phyloP scores from a whole-genome alignment of 1,139 yeast genomes.

The Geotrichum europaeum region DNA sequence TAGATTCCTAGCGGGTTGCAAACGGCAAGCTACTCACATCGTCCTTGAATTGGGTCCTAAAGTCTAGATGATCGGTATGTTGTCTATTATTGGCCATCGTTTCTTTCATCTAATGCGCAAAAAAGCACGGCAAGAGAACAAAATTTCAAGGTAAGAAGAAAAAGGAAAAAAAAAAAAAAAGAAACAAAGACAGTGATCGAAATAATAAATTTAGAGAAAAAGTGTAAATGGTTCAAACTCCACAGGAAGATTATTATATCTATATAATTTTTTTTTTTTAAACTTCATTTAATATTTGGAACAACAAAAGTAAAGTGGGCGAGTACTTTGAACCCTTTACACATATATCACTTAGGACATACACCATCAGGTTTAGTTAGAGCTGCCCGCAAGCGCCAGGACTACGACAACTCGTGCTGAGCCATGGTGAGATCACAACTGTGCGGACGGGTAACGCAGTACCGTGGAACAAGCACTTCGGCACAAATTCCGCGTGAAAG shows the following conservation, averaged over 20 bases:
- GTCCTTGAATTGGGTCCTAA: not conserved
- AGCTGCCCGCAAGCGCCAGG: too few relatives aligned
- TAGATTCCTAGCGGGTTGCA: not conserved
- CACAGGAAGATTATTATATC: not conserved
- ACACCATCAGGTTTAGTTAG: not conserved
- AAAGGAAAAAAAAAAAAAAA: not conserved
- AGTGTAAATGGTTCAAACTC: not conserved
- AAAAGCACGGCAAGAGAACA: not conserved
- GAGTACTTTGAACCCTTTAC: not conserved
- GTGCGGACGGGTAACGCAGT: constrained; percentile 41
- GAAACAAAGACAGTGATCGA: not conserved
- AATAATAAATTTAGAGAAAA: not conserved
- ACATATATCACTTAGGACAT: not conserved
- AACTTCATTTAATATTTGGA: not conserved
- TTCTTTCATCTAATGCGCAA: not conserved
- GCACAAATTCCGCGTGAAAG: constrained; percentile 38
- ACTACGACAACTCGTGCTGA: not conserved
- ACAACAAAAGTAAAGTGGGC: not conserved
- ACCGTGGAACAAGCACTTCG: constrained; percentile 41
- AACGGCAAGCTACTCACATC: not conserved
- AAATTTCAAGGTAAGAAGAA: not conserved
- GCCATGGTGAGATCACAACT: constrained; percentile 35
- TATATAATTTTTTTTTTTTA: not conserved
- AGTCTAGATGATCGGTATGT: constrained; percentile 1
- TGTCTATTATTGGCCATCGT: not conserved